phyloP scores from a whole-genome alignment of 192 early-diverging fungal species.

The Backusella sp. region DNA sequence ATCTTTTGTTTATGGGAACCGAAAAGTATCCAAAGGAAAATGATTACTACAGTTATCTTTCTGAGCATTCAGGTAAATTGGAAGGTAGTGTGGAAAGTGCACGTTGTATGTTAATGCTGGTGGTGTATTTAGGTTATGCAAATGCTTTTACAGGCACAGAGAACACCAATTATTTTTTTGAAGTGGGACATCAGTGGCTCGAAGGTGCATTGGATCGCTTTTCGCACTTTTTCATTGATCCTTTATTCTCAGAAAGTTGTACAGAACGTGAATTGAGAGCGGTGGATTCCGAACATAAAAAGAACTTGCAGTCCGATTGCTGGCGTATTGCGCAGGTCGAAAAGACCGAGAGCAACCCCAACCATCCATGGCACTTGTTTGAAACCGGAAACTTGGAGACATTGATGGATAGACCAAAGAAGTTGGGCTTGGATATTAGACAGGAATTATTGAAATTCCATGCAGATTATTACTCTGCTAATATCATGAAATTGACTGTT shows the following conservation, averaged over 20 bases:
- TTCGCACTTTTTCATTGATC: conserved; percentile 87
- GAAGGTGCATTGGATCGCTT: conserved; percentile 57
- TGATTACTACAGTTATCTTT: conserved; percentile 51
- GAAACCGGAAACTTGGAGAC: conserved; percentile 86
- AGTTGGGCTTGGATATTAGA: conserved; percentile 73
- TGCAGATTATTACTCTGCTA: conserved; percentile 82
- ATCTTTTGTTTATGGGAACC: conserved; percentile 66
- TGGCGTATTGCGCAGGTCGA: conserved; percentile 83
- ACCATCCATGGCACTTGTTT: conserved; percentile 83
- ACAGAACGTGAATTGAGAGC: conserved; percentile 89
- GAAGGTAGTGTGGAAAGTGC: background rate
- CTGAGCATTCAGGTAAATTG: conserved; percentile 45
- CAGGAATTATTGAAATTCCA: conserved; percentile 81
- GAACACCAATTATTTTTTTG: conserved; percentile 54
- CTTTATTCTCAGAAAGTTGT: conserved; percentile 78
- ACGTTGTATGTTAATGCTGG: background rate
- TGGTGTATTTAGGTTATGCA: conserved; percentile 24
- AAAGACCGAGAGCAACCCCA: conserved; percentile 64
- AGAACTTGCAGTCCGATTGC: conserved; percentile 80
- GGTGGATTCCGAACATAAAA: conserved; percentile 92
- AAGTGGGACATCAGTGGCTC: conserved; percentile 47
- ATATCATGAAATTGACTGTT: conserved; percentile 88
- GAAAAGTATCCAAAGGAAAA: conserved; percentile 68
- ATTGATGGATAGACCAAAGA: conserved; percentile 57
- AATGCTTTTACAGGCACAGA: conserved; percentile 52